Evolutionary conservation across 2,329 filamentous ascomycete genomes (phyloP).

Genomic region (Sclerotinia minor): DNA sequence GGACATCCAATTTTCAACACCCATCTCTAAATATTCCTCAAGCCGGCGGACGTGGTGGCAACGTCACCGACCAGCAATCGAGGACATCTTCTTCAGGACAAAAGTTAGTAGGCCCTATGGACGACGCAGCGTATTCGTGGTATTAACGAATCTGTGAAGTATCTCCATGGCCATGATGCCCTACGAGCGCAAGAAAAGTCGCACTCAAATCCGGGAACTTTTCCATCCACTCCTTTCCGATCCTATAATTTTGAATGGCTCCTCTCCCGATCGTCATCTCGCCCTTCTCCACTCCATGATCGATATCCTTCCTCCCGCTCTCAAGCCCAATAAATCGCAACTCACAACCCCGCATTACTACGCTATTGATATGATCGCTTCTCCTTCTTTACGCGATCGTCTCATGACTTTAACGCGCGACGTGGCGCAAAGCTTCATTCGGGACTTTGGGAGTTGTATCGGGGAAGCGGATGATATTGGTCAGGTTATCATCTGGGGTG

Average conservation of each 20-base stretch:
- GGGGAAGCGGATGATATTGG: conserved; percentile 44
- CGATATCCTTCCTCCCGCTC: conserved; percentile 40
- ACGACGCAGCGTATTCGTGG: conserved; percentile 22
- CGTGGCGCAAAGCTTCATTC: conserved; percentile 44
- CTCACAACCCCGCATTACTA: conserved; percentile 46
- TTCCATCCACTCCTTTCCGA: conserved; percentile 44
- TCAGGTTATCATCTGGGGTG: conserved; percentile 48
- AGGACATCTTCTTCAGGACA: conserved; percentile 30
- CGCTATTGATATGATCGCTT: conserved; percentile 47
- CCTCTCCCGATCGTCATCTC: conserved; percentile 43
- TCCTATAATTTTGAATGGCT: conserved; percentile 35
- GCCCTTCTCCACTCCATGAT: conserved; percentile 37
- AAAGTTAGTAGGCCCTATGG: conserved; percentile 29
- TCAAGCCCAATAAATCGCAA: conserved; percentile 46
- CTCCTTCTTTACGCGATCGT: conserved; percentile 44
- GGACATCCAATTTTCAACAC: conserved; percentile 39
- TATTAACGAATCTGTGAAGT: conserved; percentile 21
- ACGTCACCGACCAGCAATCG: conserved; percentile 28
- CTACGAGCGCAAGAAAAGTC: conserved; percentile 43
- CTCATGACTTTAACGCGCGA: conserved; percentile 43
- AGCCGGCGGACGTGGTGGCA: conserved; percentile 32
- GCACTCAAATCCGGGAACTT: conserved; percentile 41
- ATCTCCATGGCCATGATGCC: conserved; percentile 38
- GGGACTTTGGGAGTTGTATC: conserved; percentile 43
- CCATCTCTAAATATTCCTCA: conserved; percentile 38